phyloP scores from a whole-genome alignment of 306 rosid genomes.

The Dicorynia guianensis region DNA sequence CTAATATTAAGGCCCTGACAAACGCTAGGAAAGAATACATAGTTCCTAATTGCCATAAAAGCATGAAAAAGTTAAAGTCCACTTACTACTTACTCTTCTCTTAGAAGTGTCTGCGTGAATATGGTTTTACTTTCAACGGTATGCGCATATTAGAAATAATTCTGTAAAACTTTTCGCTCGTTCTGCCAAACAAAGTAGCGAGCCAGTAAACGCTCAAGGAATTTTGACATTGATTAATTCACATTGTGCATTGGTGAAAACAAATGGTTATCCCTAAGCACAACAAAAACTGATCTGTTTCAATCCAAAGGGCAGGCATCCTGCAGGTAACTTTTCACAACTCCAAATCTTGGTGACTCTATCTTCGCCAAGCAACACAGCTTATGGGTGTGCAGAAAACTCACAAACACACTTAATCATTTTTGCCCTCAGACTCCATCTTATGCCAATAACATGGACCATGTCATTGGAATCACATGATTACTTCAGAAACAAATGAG shows the following conservation, averaged over 20 bases:
- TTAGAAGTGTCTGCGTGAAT: background rate
- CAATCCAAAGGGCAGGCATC: conserved; percentile 29
- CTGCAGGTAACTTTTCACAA: conserved; percentile 36
- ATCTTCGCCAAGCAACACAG: conserved; percentile 48
- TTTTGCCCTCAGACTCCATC: conserved; percentile 50
- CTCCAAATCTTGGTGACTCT: conserved; percentile 35
- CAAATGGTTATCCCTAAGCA: conserved; percentile 27
- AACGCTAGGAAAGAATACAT: background rate
- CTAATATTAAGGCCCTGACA: background rate
- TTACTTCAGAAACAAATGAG: conserved; percentile 54
- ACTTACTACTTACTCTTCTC: background rate
- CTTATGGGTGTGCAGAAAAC: conserved; percentile 37
- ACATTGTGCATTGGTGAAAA: conserved; percentile 23
- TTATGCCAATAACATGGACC: conserved; percentile 41
- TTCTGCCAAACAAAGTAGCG: background rate
- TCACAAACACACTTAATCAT: conserved; percentile 38
- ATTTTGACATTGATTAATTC: background rate
- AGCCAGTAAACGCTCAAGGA: conserved; percentile 3
- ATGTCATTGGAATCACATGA: conserved; percentile 48
- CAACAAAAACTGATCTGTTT: conserved; percentile 21
- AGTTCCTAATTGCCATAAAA: background rate
- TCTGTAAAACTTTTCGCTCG: background rate
- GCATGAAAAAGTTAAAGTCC: background rate
- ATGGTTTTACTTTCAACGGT: background rate
- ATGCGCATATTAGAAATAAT: background rate